These are phyloP conservation scores for Penicillium corylophilum DNA, from an alignment of 2,329 filamentous ascomycete genomes.

Conservation along the genomic window DNA sequence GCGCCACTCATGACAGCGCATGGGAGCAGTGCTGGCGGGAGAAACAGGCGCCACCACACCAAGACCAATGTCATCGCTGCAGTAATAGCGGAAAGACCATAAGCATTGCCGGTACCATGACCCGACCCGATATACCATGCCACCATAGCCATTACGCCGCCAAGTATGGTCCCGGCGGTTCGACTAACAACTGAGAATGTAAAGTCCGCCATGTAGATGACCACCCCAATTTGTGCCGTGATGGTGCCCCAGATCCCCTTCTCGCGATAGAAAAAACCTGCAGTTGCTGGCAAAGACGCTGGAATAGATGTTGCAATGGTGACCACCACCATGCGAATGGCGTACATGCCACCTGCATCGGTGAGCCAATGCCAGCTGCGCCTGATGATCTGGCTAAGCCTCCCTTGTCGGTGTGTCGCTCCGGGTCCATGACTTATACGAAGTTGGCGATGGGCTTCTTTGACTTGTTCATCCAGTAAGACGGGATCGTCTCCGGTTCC, in stretches of 20 bases:
- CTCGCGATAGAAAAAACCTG: background rate
- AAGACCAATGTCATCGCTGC: background rate
- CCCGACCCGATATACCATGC: background rate
- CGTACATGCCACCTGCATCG: background rate
- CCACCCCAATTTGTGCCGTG: background rate
- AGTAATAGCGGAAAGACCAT: background rate
- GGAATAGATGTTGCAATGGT: background rate
- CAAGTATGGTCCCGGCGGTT: background rate
- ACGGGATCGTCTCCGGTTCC: background rate
- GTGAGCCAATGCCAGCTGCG: background rate
- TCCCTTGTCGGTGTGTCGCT: background rate
- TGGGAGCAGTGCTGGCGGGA: background rate
- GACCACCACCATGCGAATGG: background rate
- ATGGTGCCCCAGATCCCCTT: background rate
- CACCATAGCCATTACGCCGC: background rate
- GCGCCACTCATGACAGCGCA: background rate
- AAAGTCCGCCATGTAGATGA: background rate
- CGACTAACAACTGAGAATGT: background rate
- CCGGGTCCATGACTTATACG: background rate
- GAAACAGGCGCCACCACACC: background rate
- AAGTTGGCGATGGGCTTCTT: background rate
- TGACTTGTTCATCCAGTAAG: background rate
- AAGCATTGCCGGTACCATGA: background rate
- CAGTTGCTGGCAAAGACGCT: background rate
- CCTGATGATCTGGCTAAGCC: background rate